A percentile compares a stretch with the other conserved stretches of the same genome.
These are phyloP conservation scores for Neofusicoccum sp. DNA, from an alignment of 2,329 filamentous ascomycete species.

Conservation along the genomic window DNA sequence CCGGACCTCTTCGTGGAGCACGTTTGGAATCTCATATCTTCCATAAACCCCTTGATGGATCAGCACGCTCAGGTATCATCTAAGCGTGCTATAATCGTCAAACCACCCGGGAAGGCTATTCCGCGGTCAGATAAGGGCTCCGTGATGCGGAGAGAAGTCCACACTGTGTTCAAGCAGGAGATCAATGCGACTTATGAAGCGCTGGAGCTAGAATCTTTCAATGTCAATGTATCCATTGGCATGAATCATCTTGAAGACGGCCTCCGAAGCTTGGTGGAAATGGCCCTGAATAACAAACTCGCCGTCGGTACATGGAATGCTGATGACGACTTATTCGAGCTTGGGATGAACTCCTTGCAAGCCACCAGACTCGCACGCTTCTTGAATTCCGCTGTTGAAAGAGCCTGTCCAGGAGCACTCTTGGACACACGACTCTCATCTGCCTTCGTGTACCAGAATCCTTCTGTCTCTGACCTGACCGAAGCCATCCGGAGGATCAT, in stretches of 20 bases:
- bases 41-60: slow-evolving; percentile 25
- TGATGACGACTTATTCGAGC: slow-evolving; percentile 28
- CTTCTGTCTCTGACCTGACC: background rate
- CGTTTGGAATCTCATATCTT: slow-evolving; percentile 27
- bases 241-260: slow-evolving; percentile 13
- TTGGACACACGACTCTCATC: background rate
- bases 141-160: slow-evolving; percentile 25
- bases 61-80: slow-evolving; percentile 27
- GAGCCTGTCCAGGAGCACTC: background rate
- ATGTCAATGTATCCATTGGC: background rate
- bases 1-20: slow-evolving; percentile 19
- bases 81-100: slow-evolving; percentile 21
- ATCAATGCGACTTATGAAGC: slow-evolving; percentile 25
- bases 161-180: slow-evolving; percentile 25
- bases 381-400: background rate
- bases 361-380: slow-evolving; percentile 23
- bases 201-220: background rate
- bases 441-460: background rate
- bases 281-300: slow-evolving; percentile 6
- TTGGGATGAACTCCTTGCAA: slow-evolving; percentile 43
- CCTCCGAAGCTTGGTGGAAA: slow-evolving; percentile 18
- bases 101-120: slow-evolving; percentile 20
- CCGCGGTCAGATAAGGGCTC: slow-evolving; percentile 29
- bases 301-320: background rate
- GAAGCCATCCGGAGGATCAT: background rate